Base-by-base conservation (phyloP, 306 rosid species). In the Quercus berberidifolia region DNA sequence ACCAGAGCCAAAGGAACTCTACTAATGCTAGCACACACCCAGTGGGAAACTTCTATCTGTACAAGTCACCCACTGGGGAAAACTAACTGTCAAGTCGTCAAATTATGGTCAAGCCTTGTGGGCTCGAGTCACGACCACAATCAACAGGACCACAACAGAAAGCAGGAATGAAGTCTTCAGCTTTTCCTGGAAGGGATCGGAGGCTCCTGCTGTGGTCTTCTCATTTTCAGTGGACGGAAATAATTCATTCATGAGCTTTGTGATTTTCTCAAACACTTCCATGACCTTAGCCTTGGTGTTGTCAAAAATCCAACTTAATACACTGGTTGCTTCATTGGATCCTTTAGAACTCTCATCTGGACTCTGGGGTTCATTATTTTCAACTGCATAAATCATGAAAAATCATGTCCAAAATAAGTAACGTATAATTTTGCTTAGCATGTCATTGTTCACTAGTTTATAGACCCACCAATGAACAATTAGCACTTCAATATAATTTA, bases 51-150 rank as follows among this genome's bases (percentile, higher is more conserved):
- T 76, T 35, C 3, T 13, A 19, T 52, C 64, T 41, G 19, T 28
- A n/a, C 68, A 77, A 57, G 71, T 69, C 71, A 74, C 31, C 76
- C 31, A 7, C 26, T 4, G 77, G 77, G 77, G 55, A 58, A 31
- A 38, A 63, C 69, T 72, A 55, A 73, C 56, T 33, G 86, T 83
- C 23, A 77, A 81, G 83, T 94, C 83, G 77, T 55, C 93, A 4
- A 88, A 82, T 89, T 86, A 30, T 19, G 54, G 67, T 78, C 85
- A 85, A 72, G 80, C 76, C 72, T 33, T 80, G 17, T 76, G 74
- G 55, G 78, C 78, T 68, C 97, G 92, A 77, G 64, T 62, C 62
- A 92, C 87, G 82, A 90, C 86, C 87, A 92, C 97, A 23, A 92
- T 76, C 78, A 92, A 74, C 77, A 92, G 69, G 55, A 94, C 94